phyloP scores from a whole-genome alignment of 805 yeast species.

The Candida michaelii region DNA sequence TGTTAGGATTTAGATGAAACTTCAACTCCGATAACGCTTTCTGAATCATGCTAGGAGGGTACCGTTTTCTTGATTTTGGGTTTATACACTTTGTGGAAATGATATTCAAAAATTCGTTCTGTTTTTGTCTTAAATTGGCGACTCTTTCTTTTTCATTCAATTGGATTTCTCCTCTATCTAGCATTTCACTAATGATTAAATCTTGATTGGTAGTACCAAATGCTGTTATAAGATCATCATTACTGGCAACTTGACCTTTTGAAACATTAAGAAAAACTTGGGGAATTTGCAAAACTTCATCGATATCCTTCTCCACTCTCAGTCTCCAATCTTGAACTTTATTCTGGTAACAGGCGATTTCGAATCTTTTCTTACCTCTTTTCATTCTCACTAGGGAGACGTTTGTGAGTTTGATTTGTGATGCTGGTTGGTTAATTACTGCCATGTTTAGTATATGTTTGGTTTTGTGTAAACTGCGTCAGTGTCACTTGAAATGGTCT shows the following conservation, averaged over 20 bases:
- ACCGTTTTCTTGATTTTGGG: constrained; percentile 84
- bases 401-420: constrained; percentile 88
- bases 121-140: constrained; percentile 67
- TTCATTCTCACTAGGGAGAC: constrained; percentile 90
- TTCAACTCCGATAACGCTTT: constrained; percentile 78
- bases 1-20: constrained; percentile 71
- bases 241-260: constrained; percentile 89
- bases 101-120: constrained; percentile 78
- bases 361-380: constrained; percentile 89
- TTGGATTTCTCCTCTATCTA: constrained; percentile 91
- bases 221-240: constrained; percentile 71
- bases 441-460: constrained; percentile 35
- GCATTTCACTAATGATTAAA: constrained; percentile 73
- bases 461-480: no score
- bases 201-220: constrained; percentile 79
- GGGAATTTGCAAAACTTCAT: constrained; percentile 95
- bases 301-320: constrained; percentile 86
- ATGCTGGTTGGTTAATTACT: constrained; percentile 79
- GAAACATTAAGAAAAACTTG: constrained; percentile 91
- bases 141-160: constrained; percentile 90
- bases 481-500: no score
- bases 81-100: constrained; percentile 90
- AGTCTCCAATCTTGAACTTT: constrained; percentile 94
- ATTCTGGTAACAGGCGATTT: constrained; percentile 94
- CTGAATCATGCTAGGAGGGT: constrained; percentile 92